These are phyloP conservation scores for Heliocybe sulcata DNA, from an alignment of 1,284 basidiomycete genomes.

Conservation along the genomic window DNA sequence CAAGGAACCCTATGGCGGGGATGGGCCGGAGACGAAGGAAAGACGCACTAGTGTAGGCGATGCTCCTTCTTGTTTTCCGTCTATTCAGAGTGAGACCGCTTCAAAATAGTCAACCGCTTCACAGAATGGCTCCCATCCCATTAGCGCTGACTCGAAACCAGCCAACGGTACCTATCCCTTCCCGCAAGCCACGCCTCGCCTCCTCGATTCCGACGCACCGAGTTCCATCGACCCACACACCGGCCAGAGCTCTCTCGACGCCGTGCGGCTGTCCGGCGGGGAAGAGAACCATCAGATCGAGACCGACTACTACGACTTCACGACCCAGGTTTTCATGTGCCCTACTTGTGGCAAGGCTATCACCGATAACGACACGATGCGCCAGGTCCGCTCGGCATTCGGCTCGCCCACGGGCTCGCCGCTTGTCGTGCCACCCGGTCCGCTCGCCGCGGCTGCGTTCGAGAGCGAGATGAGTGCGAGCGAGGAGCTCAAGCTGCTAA, in stretches of 20 bases:
- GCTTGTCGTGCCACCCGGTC: conserved; percentile 46
- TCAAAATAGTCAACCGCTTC: conserved; percentile 14
- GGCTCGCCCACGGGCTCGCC: conserved; percentile 24
- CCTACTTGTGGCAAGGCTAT: conserved; percentile 41
- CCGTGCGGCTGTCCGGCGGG: conserved; percentile 14
- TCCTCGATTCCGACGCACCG: neutral
- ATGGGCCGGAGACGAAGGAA: conserved; percentile 40
- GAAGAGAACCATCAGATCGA: conserved; percentile 7
- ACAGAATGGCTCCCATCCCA: conserved; percentile 16
- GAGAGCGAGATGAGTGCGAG: conserved; percentile 62
- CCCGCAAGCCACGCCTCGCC: neutral
- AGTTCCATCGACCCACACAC: conserved; percentile 13
- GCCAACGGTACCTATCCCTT: neutral
- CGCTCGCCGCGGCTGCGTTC: conserved; percentile 49
- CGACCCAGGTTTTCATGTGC: conserved; percentile 26
- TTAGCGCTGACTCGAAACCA: neutral
- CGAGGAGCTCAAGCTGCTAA: conserved; percentile 77
- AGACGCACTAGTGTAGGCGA: conserved; percentile 40
- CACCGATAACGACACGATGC: conserved; percentile 28
- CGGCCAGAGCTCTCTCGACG: conserved; percentile 29
- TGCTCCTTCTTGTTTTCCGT: conserved; percentile 17
- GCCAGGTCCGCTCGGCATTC: conserved; percentile 24
- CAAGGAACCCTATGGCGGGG: conserved; percentile 22
- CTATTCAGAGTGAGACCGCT: conserved; percentile 12
- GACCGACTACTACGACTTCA: neutral